These are phyloP conservation scores for Backusella parvicylindrica DNA, from an alignment of 192 early-diverging fungal genomes.

Conservation along the genomic window DNA sequence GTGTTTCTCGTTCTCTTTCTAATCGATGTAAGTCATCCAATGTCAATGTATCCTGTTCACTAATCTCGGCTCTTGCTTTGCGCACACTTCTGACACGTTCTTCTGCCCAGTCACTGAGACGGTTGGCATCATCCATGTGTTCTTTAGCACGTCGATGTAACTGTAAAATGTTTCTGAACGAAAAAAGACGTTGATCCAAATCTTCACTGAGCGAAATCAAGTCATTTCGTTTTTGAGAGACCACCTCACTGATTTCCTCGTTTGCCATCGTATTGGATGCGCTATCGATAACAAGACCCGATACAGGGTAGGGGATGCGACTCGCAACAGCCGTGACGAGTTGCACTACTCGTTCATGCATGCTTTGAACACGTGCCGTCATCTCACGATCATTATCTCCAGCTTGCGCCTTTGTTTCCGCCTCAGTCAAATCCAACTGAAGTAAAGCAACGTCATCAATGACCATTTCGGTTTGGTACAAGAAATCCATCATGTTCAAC, in stretches of 20 bases:
- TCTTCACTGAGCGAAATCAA: conserved; percentile 6
- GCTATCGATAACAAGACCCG: conserved; percentile 1
- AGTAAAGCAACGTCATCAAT: background rate
- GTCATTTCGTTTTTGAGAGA: background rate
- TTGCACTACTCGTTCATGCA: conserved; percentile 14
- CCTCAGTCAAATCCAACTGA: conserved; percentile 3
- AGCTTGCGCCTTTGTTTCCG: conserved; percentile 3
- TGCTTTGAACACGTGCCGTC: conserved; percentile 4
- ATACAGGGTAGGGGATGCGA: conserved; percentile 18
- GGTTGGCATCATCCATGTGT: background rate
- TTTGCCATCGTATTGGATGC: conserved; percentile 15
- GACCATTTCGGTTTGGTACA: conserved; percentile 18
- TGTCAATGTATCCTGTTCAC: background rate
- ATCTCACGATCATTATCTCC: conserved; percentile 14
- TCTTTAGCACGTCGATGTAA: conserved; percentile 16
- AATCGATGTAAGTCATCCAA: conserved; percentile 13
- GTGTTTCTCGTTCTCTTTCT: conserved; percentile 1
- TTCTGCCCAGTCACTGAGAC: conserved; percentile 6
- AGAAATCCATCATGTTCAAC: conserved; percentile 36
- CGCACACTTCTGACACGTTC: background rate
- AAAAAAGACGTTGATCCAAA: background rate
- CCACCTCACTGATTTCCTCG: conserved; percentile 7
- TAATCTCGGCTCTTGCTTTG: background rate
- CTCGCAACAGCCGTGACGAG: conserved; percentile 6
- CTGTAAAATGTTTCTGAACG: conserved; percentile 16